Evolutionary conservation across 306 rosid genomes (phyloP).

Genomic region (Trifolium fragiferum): DNA sequence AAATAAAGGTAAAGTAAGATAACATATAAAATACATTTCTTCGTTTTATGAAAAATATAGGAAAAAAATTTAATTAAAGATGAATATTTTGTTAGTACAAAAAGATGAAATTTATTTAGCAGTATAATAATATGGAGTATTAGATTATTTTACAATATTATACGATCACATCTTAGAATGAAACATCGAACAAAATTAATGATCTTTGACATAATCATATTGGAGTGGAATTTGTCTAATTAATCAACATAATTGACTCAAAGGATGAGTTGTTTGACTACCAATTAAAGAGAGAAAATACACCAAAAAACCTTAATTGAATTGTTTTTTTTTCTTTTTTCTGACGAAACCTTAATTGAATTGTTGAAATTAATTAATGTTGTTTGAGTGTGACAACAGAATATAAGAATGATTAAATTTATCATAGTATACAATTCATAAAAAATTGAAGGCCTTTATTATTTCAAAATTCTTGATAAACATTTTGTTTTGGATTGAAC

Average conservation of each 20-base stretch:
- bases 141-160: not conserved
- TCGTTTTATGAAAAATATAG: not conserved
- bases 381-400: not conserved
- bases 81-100: not conserved
- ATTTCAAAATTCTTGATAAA: not conserved
- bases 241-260: slow-evolving; percentile 7
- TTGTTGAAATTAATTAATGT: not conserved
- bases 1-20: not conserved
- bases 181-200: not conserved
- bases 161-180: not conserved
- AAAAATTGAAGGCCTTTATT: not conserved
- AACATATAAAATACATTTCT: not conserved
- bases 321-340: no score
- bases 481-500: not conserved
- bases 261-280: not conserved
- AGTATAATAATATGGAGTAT: not conserved
- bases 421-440: not conserved
- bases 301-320: not conserved
- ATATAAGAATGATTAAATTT: not conserved
- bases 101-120: not conserved
- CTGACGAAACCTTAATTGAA: not conserved
- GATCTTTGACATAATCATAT: not conserved
- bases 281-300: not conserved
- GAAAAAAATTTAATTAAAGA: not conserved
- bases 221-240: not conserved